Evolutionary conservation across 495 filamentous ascomycete species (phyloP).

Genomic region (Podospora appendiculata): DNA sequence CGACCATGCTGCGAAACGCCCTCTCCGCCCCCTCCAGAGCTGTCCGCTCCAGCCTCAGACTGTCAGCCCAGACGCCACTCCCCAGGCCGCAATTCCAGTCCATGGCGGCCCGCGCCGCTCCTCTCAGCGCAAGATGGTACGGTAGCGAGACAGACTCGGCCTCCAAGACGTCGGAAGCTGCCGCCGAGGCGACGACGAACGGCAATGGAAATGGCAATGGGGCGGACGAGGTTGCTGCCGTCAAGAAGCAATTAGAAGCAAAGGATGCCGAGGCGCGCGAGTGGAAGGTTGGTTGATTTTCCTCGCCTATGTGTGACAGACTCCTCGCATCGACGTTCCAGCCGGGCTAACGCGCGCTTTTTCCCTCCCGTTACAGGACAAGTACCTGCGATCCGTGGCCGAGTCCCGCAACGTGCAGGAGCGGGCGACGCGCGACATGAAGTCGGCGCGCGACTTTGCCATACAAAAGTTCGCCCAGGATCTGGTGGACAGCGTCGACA

Average conservation of each 20-base stretch:
- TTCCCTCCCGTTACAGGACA: constrained; percentile 53
- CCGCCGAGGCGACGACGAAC: constrained; percentile 13
- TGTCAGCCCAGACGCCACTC: constrained; percentile 19
- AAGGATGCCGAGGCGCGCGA: constrained; percentile 80
- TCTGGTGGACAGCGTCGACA: constrained; percentile 89
- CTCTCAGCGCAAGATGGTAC: constrained; percentile 36
- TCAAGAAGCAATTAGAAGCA: constrained; percentile 65
- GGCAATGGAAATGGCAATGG: constrained; percentile 18
- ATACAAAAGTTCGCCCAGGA: constrained; percentile 93
- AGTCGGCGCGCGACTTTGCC: constrained; percentile 80
- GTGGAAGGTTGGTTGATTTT: constrained; percentile 59
- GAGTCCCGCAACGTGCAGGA: constrained; percentile 97
- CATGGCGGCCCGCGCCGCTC: constrained; percentile 16
- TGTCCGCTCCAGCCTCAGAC: constrained; percentile 18
- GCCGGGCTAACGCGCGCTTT: not conserved
- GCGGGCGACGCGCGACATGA: constrained; percentile 84
- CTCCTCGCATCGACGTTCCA: not conserved
- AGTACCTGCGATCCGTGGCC: constrained; percentile 83
- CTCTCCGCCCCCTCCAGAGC: constrained; percentile 32
- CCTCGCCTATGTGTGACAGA: not conserved
- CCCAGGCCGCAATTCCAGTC: constrained; percentile 22
- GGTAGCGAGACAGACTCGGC: constrained; percentile 31
- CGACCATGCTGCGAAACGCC: constrained; percentile 37
- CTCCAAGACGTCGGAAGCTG: constrained; percentile 6
- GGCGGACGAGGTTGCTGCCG: constrained; percentile 27